These are phyloP conservation scores for Atkinsonella texensis DNA, from an alignment of 2,329 filamentous ascomycete species.

Conservation along the genomic window DNA sequence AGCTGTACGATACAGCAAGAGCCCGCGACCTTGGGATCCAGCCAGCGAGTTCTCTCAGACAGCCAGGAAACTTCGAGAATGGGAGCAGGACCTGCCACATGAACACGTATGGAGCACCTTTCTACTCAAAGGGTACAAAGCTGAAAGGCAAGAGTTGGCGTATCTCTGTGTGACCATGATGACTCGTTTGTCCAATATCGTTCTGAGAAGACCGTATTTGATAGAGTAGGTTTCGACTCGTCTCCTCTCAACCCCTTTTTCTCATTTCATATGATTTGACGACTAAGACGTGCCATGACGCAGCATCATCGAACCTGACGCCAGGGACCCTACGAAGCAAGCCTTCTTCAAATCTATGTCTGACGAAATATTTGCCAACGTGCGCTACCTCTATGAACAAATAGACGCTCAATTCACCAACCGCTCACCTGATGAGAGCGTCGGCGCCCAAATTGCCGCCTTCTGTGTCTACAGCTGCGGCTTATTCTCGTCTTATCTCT, in stretches of 20 bases:
- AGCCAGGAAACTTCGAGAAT: constrained; percentile 29
- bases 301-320: constrained; percentile 32
- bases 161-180: constrained; percentile 45
- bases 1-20: constrained; percentile 32
- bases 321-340: constrained; percentile 24
- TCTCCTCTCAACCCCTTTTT: not conserved
- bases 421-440: constrained; percentile 32
- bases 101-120: constrained; percentile 35
- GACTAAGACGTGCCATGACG: not conserved
- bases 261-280: not conserved
- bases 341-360: constrained; percentile 32
- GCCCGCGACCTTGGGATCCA: constrained; percentile 32
- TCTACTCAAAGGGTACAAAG: constrained; percentile 32
- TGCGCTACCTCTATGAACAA: constrained; percentile 35
- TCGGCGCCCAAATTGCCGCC: constrained; percentile 41
- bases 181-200: constrained; percentile 43
- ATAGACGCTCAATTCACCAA: constrained; percentile 38
- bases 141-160: constrained; percentile 36
- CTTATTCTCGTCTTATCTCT: constrained; percentile 38
- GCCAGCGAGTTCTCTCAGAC: constrained; percentile 36
- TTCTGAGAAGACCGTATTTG: constrained; percentile 41
- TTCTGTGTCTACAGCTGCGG: constrained; percentile 46
- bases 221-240: constrained; percentile 28
- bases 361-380: constrained; percentile 35
- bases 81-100: constrained; percentile 35